These are phyloP conservation scores for Plantago coronopus DNA, from an alignment of 305 asterid species.

Conservation along the genomic window DNA sequence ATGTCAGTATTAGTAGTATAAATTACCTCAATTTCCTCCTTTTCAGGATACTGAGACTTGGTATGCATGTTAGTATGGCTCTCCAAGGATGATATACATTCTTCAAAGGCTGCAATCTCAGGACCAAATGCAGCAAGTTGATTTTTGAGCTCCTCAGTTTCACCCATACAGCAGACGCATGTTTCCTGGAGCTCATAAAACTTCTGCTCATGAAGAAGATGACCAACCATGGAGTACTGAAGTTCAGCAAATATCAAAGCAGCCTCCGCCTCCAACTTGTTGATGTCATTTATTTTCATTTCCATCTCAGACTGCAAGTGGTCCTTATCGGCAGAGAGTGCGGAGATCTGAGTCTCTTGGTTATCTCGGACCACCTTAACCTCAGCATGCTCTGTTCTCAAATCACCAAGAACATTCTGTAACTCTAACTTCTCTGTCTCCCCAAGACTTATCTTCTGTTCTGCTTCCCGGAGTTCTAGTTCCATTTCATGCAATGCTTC, in stretches of 20 bases:
- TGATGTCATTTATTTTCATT: constrained; percentile 39
- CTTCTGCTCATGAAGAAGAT: constrained; percentile 69
- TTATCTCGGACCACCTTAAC: constrained; percentile 24
- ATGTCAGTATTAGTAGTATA: constrained; percentile 7
- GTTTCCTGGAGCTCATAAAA: constrained; percentile 55
- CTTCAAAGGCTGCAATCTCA: constrained; percentile 60
- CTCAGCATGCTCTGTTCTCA: constrained; percentile 19
- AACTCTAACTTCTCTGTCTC: constrained; percentile 46
- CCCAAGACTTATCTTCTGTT: constrained; percentile 34
- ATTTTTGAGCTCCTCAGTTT: constrained; percentile 49
- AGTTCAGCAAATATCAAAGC: constrained; percentile 49
- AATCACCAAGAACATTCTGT: constrained; percentile 37
- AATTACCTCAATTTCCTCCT: constrained; percentile 49
- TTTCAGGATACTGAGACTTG: constrained; percentile 50
- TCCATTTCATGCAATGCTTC: constrained; percentile 36
- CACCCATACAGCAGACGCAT: constrained; percentile 37
- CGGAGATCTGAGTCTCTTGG: constrained; percentile 41
- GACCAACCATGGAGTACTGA: constrained; percentile 49
- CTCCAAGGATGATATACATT: constrained; percentile 67
- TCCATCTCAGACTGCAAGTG: constrained; percentile 48
- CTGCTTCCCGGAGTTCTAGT: constrained; percentile 46
- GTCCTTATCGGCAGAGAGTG: constrained; percentile 40
- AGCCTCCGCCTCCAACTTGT: constrained; percentile 52
- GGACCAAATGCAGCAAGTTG: constrained; percentile 61
- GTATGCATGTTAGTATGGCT: constrained; percentile 42